A percentile compares a stretch with the other conserved stretches of the same genome.
Conservation (phyloP, 179 eudicot genomes). For the Silene coronaria region DNA sequence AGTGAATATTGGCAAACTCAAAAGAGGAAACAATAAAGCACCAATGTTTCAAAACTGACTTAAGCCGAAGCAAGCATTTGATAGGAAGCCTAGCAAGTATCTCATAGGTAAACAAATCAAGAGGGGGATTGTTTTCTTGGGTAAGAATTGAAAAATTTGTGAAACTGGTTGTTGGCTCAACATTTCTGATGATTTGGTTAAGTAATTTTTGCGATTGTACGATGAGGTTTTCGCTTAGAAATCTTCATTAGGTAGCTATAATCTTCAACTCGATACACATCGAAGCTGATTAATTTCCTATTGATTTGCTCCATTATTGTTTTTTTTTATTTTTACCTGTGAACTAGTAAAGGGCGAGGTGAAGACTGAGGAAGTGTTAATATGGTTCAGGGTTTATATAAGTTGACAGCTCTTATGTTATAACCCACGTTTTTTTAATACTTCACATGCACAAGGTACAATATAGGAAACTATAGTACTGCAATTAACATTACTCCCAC, state of each 20-base stretch:
- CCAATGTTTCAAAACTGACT: slow-evolving; percentile 31
- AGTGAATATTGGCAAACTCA: slow-evolving; percentile 23
- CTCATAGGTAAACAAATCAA: slow-evolving; percentile 18
- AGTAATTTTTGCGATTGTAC: slow-evolving; percentile 10
- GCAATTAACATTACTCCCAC: too few relatives aligned
- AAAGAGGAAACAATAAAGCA: slow-evolving; percentile 26
- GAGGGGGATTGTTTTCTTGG: slow-evolving; percentile 19
- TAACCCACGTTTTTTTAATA: slow-evolving; percentile 10
- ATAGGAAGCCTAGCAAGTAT: slow-evolving; percentile 27
- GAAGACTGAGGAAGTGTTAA: slow-evolving; percentile 7
- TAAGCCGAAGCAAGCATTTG: slow-evolving; percentile 21
- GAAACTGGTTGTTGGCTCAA: background rate
- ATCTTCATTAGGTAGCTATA: background rate
- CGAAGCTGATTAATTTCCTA: background rate
- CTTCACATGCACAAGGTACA: too few relatives aligned
- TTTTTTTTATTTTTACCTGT: background rate
- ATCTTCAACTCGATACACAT: slow-evolving; percentile 7
- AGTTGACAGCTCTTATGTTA: too few relatives aligned
- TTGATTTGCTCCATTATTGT: background rate
- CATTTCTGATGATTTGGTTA: background rate
- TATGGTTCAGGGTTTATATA: slow-evolving; percentile 16
- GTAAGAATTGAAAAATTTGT: background rate
- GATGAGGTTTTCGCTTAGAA: slow-evolving; percentile 15
- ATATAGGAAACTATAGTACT: too few relatives aligned
- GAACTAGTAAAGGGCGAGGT: background rate